phyloP scores from a whole-genome alignment of 2,329 filamentous ascomycete species.

The Fusarium sp. region DNA sequence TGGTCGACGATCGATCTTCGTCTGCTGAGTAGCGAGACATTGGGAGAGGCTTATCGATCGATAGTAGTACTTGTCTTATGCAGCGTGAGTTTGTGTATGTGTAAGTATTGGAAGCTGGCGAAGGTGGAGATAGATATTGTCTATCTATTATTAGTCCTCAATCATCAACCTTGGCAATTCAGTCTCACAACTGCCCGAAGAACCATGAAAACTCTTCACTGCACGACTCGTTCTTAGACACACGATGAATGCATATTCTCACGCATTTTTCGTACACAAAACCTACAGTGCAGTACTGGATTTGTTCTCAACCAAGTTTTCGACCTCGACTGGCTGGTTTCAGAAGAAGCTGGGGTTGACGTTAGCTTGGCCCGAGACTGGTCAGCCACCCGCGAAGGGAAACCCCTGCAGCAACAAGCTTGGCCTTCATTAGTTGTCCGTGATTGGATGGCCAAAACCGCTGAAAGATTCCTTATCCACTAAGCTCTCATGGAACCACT shows the following conservation, averaged over 20 bases:
- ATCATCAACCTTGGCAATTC: neutral
- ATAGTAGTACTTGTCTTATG: conserved; percentile 10
- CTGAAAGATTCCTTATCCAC: neutral
- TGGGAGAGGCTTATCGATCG: conserved; percentile 16
- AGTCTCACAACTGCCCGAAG: neutral
- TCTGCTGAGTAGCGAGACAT: neutral
- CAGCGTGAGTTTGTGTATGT: neutral
- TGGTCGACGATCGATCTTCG: conserved; percentile 16
- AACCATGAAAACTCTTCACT: neutral
- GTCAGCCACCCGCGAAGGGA: conserved; percentile 24
- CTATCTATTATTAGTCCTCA: conserved; percentile 15
- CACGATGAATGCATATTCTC: neutral
- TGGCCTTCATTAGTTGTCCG: conserved; percentile 1
- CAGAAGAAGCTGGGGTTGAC: conserved; percentile 44
- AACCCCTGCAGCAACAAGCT: conserved; percentile 32
- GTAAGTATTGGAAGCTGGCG: conserved; percentile 3
- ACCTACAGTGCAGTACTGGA: neutral
- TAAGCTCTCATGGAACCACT: conserved; percentile 4
- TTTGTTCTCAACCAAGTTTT: conserved; percentile 21
- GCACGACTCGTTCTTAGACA: neutral
- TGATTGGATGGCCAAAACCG: conserved; percentile 10
- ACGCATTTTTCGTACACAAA: neutral
- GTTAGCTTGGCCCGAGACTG: conserved; percentile 28
- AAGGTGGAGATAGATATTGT: conserved; percentile 12
- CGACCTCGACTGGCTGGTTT: conserved; percentile 33